Conservation (phyloP, 139 green algal genomes). For the Desmodesmus armatus region DNA sequence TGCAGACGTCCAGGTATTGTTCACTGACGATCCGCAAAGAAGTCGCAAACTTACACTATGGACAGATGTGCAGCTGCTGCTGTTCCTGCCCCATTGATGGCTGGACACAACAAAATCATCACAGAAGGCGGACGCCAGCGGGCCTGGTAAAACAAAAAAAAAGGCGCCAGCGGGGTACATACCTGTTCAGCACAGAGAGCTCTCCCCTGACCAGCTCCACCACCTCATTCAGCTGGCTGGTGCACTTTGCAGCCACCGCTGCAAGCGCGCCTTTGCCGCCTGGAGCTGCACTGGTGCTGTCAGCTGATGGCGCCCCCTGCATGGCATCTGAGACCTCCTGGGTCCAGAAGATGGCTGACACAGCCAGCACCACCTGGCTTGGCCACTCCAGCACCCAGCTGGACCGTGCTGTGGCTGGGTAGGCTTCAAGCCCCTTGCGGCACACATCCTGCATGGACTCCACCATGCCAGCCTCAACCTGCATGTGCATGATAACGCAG, state of each 20-base stretch:
- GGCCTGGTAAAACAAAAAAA: not conserved
- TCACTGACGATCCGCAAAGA: no score
- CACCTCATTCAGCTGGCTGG: conserved; percentile 54
- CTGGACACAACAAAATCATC: no score
- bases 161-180: not conserved
- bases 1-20: no score
- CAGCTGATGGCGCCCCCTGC: not conserved
- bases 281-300: not conserved
- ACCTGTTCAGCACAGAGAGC: conserved; percentile 55
- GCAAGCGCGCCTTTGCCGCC: not conserved
- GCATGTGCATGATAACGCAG: no score
- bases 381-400: conserved; percentile 85
- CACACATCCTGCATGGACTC: conserved; percentile 69
- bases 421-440: conserved; percentile 64
- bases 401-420: conserved; percentile 54
- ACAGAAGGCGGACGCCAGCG: no score
- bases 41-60: no score
- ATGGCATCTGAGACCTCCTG: conserved; percentile 54
- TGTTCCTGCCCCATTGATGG: no score
- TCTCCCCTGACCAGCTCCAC: conserved; percentile 68
- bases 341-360: conserved; percentile 82
- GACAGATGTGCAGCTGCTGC: no score
- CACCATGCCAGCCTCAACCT: conserved; percentile 83
- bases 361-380: conserved; percentile 79
- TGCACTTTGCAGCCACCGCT: conserved; percentile 44